Base-by-base conservation (phyloP, 2,329 filamentous ascomycete species). In the Nothophaeocryptopus gaeumannii region DNA sequence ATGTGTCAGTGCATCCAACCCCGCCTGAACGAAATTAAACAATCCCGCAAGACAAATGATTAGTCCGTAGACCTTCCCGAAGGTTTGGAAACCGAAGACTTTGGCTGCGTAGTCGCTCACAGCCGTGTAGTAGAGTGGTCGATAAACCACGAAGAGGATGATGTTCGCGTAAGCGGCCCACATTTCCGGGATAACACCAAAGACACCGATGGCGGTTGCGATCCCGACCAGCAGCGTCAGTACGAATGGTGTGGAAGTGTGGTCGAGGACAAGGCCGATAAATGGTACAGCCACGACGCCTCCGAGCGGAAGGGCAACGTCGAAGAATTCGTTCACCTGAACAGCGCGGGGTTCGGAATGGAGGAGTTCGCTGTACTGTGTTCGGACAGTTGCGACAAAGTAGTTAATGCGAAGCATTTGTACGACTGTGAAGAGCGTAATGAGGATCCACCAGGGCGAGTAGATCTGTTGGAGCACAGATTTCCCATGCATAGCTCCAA, bases 21-120 rank as follows among this genome's bases (percentile, higher is more conserved):
- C 89, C 5, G 85, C 85, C 72, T 95, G 89, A 1, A 81, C 81
- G 63, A 96, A 91, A 70, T 95, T 95, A 63, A 90, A 78, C 0
- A 96, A 68, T 0, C 91, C 90, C 0, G 89, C 85, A 1, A 93
- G 72, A 69, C 88, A 95, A 60, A 96, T 95, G 58, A 95, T 87
- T 14, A 91, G 78, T 9, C 90, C 90, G 69, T 96, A 96, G n/a
- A 96, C 89, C 50, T 88, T 95, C 39, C 90, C 91, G 60, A 96
- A 96, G 0, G 89, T 95, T 53, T 84, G 79, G 72, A 95, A 95
- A 12, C 90, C 90, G 67, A 96, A 96, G 32, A 96, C 89, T 71
- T 95, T 95, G 53, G 89, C 89, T 14, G 83, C 81, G 68, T 95
- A 95, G 72, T 96, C 90, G 20, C 78, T 92, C 50, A 96, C 88